Evolutionary conservation across 129 eudicot species (phyloP), one percentile per base, ranked within the genome.

Genomic region (Tanacetum coccineum): DNA sequence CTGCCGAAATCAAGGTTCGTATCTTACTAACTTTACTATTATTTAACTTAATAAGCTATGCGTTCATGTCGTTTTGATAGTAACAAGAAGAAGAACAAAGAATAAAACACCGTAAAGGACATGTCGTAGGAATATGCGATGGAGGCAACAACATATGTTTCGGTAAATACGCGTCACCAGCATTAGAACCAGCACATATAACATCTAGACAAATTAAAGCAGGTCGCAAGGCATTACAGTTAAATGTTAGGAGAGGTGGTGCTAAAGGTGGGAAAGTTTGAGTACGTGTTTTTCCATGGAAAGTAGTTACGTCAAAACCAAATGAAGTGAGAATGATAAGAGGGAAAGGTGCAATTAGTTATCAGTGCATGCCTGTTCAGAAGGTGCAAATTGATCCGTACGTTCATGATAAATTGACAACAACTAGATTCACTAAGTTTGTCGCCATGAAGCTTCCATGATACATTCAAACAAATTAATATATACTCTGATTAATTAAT

Each of bases 1-100:
- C 81, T 12, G 14, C 85, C 55, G 95, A 90, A 80, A 76, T 90
- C 75, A 90, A 90, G 95, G 97, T 89, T 13, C 6, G 22, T 25
- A 60, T 40, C 20, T 28, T 1, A 39, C 17, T 30, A 30, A 1
- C 39, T 0, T 32, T 4, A 6, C 39, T 32, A 1, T 6, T 32
- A 32, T 6, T 3, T 36, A 32, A 7, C n/a, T 52, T 67, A 9
- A 32, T 6, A 36, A 19, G 4, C 10, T n/a, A 40, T 30, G 61
- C 32, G 18, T 49, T 66, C 6, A 6, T 6, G 7, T 42, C 14
- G 5, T 1, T 14, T 60, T 46, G 11, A 15, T 57, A 45, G 10
- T 59, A 28, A 60, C n/a, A n/a, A n/a, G n/a, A n/a, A 36, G 42
- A 51, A 0, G 60, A 68, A 4, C 80, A 68, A 44, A 62, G 56